These are phyloP conservation scores for Xylaria castorea DNA, from an alignment of 495 filamentous ascomycete genomes.

Conservation along the genomic window DNA sequence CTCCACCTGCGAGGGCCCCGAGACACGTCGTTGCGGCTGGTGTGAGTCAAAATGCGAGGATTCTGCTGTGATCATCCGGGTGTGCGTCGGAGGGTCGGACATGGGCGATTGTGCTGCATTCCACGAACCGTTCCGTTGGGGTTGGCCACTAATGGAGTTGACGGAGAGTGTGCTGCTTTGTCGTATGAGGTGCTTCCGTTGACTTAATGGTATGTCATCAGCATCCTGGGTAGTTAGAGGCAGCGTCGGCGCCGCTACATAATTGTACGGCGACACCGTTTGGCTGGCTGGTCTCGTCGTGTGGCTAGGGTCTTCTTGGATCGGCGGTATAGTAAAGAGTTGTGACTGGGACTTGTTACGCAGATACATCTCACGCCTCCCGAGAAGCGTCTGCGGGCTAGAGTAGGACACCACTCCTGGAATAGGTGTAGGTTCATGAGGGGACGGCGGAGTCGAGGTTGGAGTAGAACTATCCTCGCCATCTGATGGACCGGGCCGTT, in stretches of 20 bases:
- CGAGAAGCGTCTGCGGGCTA: slow-evolving; percentile 63
- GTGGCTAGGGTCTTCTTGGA: slow-evolving; percentile 31
- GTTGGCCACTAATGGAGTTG: slow-evolving; percentile 25
- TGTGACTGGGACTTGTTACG: slow-evolving; percentile 56
- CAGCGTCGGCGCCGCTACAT: slow-evolving; percentile 33
- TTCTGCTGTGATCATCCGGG: slow-evolving; percentile 36
- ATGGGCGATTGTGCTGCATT: slow-evolving; percentile 34
- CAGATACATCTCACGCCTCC: slow-evolving; percentile 65
- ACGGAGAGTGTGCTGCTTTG: slow-evolving; percentile 46
- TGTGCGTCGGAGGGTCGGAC: slow-evolving; percentile 26
- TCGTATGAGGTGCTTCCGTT: slow-evolving; percentile 64
- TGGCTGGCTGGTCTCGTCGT: slow-evolving; percentile 41
- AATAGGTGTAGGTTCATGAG: slow-evolving; percentile 35
- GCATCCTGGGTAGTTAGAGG: slow-evolving; percentile 36
- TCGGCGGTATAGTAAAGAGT: slow-evolving; percentile 32
- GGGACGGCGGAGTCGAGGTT: slow-evolving; percentile 29
- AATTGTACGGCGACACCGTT: slow-evolving; percentile 42
- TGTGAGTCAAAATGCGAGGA: slow-evolving; percentile 59
- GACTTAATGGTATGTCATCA: slow-evolving; percentile 78
- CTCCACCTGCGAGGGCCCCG: slow-evolving; percentile 47
- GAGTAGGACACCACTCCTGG: slow-evolving; percentile 46
- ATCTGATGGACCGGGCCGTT: slow-evolving; percentile 31
- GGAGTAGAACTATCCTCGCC: slow-evolving; percentile 20
- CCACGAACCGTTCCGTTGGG: slow-evolving; percentile 16
- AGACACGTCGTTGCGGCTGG: slow-evolving; percentile 59